Base-by-base conservation (phyloP, 176 grass and related monocot species). In the Chloris gayana region DNA sequence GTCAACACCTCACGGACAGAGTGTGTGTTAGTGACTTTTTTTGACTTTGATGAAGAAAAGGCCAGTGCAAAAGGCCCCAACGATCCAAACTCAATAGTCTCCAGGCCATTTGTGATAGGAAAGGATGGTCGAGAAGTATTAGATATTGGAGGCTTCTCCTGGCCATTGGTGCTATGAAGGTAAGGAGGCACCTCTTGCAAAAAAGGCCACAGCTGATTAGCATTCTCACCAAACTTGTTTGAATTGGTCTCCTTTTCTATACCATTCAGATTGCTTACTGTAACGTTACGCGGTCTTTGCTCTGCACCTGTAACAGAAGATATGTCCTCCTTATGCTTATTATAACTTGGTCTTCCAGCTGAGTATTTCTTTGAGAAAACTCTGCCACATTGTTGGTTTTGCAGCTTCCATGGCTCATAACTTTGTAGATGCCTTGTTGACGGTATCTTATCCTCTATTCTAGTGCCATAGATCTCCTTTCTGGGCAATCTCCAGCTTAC, bases 21-120 rank as follows among this genome's bases (percentile, higher is more conserved):
- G 17, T 14, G 31, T 77, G 67, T 44, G 49, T 50, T 60, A 70
- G 38, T 54, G 12, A 9, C 46, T 66, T 84, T 79, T 29, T 72
- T n/a, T 29, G 63, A 49, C 61, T 93, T 78, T 3, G 86, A 74
- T n/a, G n/a, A n/a, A n/a, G n/a, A n/a, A n/a, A n/a, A n/a, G n/a
- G n/a, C n/a, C 64, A 93, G 19, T 34, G 88, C 77, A 82, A 89
- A 83, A 82, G 88, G 86, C 24, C 83, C 91, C 70, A 91, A 64
- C 77, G 90, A 85, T 49, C 93, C 91, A 58, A 88, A 91, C 61
- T 93, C 80, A 49, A 89, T 79, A 83, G 42, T 81, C 33, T 74
- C 78, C 33, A 64, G 26, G 69, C 58, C 75, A 47, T 79, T 51
- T 39, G 3, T 21, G 31, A 31, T 49, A 70, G 69, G 54, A 70